Conservation (phyloP, 345 rosid genomes). For the Linum usitatissimum region DNA sequence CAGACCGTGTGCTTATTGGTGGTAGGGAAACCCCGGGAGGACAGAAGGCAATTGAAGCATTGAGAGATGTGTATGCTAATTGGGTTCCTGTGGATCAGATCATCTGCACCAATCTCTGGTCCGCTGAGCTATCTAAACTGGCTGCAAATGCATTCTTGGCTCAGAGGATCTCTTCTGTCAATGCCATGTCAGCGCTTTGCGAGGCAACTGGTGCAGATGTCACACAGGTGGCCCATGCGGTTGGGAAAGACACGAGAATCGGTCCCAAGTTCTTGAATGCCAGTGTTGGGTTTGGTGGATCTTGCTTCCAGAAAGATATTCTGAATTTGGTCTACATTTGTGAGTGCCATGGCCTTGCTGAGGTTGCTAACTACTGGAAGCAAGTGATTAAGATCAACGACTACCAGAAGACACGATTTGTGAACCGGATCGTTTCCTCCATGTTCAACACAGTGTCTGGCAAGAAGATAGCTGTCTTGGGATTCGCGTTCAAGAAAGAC, state of each 20-base stretch:
- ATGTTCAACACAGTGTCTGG: constrained; percentile 82
- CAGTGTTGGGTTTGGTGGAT: constrained; percentile 88
- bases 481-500: constrained; percentile 89
- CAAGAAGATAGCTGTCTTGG: constrained; percentile 74
- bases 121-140: constrained; percentile 89
- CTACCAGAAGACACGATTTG: constrained; percentile 76
- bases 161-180: constrained; percentile 82
- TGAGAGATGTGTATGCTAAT: constrained; percentile 70
- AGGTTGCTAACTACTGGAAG: constrained; percentile 92
- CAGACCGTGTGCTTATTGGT: constrained; percentile 84
- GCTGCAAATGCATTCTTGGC: constrained; percentile 94
- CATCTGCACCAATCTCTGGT: constrained; percentile 85
- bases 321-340: constrained; percentile 83
- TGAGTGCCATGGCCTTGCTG: constrained; percentile 87
- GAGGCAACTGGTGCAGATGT: constrained; percentile 89
- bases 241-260: constrained; percentile 69
- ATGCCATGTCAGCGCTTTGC: constrained; percentile 88
- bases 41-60: constrained; percentile 57
- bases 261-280: constrained; percentile 83
- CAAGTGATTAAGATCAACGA: constrained; percentile 92
- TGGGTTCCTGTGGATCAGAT: constrained; percentile 83
- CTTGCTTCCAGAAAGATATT: constrained; percentile 87
- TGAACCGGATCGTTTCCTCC: constrained; percentile 72
- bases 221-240: constrained; percentile 60
- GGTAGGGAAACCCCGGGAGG: constrained; percentile 91